Base-by-base conservation (phyloP, 2,329 filamentous ascomycete genomes). In the Epichloe gansuensis region DNA sequence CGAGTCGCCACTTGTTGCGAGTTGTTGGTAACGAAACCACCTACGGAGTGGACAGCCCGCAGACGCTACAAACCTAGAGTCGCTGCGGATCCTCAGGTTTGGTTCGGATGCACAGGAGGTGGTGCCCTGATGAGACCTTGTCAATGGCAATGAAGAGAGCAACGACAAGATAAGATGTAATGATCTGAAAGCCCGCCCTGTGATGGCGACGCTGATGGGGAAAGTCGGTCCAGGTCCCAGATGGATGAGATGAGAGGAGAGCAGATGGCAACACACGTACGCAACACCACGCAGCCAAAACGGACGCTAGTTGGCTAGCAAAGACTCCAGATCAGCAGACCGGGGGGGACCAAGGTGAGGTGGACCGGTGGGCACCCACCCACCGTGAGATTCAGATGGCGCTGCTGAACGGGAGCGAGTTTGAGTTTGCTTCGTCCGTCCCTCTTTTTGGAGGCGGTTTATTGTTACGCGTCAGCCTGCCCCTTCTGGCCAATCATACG, bases 391-490 rank as follows among this genome's bases (percentile, higher is more conserved):
- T 38, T 48, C 34, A 38, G 39, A 28, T 51, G 42, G 49, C n/a
- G 49, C 17, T 23, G 51, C 35, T 13, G 47, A 31, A 35, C 46
- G 51, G 46, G 42, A 44, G 23, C 44, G 44, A 46, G 47, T 47
- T 46, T 25, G 34, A 23, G 23, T 45, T 48, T 48, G 48, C 50
- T 28, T 46, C 51, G 46, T 52, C 45, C 45, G 50, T 52, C 41
- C 31, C 47, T 51, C 34, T 25, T 48, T 39, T 31, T n/a, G 17
- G 46, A 50, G 61, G 59, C 61, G 65, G 64, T 67, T 67, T 68
- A 21, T 21, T 21, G 17, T 21, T 21, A 68, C 66, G 66, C 66
- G 66, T 68, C 66, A 68, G 66, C 66, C 60, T 57, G 56, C 58
- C 54, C 49, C 52, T 50, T 46, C 54, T 57, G 53, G 46, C 66